phyloP scores from a whole-genome alignment of 1,284 basidiomycete genomes.

The Ustilago hordei region DNA sequence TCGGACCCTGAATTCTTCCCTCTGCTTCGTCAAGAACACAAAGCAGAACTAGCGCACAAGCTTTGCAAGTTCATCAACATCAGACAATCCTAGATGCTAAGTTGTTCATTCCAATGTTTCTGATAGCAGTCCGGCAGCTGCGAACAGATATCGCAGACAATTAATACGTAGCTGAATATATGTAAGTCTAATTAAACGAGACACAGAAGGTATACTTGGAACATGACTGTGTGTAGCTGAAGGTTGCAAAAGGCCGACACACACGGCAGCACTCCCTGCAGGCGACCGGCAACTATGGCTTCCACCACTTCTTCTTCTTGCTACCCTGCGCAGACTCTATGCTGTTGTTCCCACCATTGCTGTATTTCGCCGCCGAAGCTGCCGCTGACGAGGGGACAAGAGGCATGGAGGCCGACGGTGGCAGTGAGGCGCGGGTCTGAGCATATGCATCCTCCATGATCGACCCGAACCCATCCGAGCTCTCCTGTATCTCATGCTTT shows the following conservation, averaged over 20 bases:
- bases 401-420: slow-evolving; percentile 30
- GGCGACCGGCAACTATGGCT: slow-evolving; percentile 2
- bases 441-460: slow-evolving; percentile 33
- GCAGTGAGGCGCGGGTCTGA: slow-evolving; percentile 29
- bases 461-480: slow-evolving; percentile 28
- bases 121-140: too few relatives aligned
- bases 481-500: slow-evolving; percentile 13
- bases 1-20: slow-evolving; percentile 9
- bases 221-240: neutral
- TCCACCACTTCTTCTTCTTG: slow-evolving; percentile 48
- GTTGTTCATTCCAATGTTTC: too few relatives aligned
- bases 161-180: neutral
- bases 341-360: neutral
- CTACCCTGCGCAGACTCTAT: slow-evolving; percentile 5
- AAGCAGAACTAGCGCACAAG: too few relatives aligned
- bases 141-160: neutral
- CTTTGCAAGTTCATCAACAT: too few relatives aligned
- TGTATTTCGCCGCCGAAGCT: neutral
- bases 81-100: too few relatives aligned
- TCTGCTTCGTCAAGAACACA: neutral
- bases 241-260: too few relatives aligned
- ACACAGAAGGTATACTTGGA: neutral
- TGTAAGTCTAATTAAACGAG: neutral
- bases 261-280: too few relatives aligned
- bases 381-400: slow-evolving; percentile 7